A percentile compares a stretch with the other conserved stretches of the same genome.
Evolutionary conservation across 2,329 filamentous ascomycete genomes (phyloP).

Genomic region (Botryotinia calthae): DNA sequence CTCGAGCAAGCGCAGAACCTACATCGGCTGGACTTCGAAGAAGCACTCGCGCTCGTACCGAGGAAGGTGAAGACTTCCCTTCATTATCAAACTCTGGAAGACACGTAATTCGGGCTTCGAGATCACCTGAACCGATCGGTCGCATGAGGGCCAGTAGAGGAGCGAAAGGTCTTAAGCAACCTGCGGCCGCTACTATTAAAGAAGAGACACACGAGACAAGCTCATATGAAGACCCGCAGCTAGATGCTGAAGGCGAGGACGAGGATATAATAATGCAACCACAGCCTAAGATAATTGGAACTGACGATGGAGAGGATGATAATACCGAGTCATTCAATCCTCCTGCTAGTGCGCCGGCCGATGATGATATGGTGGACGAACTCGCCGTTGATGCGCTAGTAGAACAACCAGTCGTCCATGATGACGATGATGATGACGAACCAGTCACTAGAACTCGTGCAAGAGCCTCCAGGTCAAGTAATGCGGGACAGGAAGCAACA

Average conservation of each 20-base stretch:
- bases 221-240: conserved; percentile 34
- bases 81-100: conserved; percentile 61
- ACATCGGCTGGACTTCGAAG: conserved; percentile 33
- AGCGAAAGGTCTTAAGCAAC: conserved; percentile 37
- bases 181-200: conserved; percentile 36
- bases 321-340: conserved; percentile 13
- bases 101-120: conserved; percentile 52
- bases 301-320: conserved; percentile 21
- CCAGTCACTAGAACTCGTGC: conserved; percentile 43
- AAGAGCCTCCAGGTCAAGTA: conserved; percentile 41
- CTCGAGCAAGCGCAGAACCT: conserved; percentile 32
- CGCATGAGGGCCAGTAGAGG: conserved; percentile 36
- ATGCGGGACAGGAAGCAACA: conserved; percentile 39
- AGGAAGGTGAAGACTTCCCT: conserved; percentile 55
- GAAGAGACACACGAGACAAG: conserved; percentile 39
- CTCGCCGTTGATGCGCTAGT: conserved; percentile 23
- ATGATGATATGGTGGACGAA: conserved; percentile 27
- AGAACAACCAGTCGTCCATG: conserved; percentile 20
- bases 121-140: conserved; percentile 52
- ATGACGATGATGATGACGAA: conserved; percentile 38
- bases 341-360: conserved; percentile 21
- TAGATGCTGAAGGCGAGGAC: conserved; percentile 27
- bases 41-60: conserved; percentile 37
- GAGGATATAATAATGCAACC: conserved; percentile 15
- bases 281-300: conserved; percentile 15